Percentiles rank a stretch among this genome's conserved stretches.
phyloP scores from a whole-genome alignment of 1,284 basidiomycete species.

The Bondarzewia mesenterica region DNA sequence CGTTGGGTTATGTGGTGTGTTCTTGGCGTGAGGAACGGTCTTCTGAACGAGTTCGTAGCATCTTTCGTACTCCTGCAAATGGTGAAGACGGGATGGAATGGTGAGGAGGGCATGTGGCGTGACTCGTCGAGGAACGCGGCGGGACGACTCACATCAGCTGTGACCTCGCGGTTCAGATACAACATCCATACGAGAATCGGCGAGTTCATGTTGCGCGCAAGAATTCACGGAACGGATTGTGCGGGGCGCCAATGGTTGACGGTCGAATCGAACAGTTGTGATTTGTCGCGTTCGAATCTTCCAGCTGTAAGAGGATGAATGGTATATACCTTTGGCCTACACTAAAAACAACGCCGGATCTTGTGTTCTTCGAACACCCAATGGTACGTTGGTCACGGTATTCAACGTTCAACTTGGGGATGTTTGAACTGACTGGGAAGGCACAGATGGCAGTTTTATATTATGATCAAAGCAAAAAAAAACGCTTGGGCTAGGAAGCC shows the following conservation, averaged over 20 bases:
- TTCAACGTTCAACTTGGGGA: too few relatives aligned
- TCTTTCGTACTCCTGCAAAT: constrained; percentile 55
- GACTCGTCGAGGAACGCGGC: constrained; percentile 2
- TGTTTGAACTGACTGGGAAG: too few relatives aligned
- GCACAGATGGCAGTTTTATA: too few relatives aligned
- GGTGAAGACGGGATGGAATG: background rate
- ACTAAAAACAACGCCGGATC: too few relatives aligned
- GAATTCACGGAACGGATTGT: background rate
- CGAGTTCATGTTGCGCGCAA: constrained; percentile 37
- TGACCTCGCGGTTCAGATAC: constrained; percentile 63
- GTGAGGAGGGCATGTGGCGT: constrained; percentile 6
- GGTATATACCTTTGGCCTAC: too few relatives aligned
- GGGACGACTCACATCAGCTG: constrained; percentile 41
- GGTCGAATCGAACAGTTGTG: too few relatives aligned
- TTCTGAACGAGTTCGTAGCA: constrained; percentile 48
- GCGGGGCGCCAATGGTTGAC: too few relatives aligned
- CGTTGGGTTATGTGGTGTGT: constrained; percentile 41
- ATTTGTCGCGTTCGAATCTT: too few relatives aligned
- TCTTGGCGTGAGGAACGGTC: constrained; percentile 44
- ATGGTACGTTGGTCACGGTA: too few relatives aligned
- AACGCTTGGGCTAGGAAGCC: too few relatives aligned
- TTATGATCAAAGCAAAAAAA: background rate
- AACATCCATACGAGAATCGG: constrained; percentile 73
- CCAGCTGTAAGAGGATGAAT: background rate
- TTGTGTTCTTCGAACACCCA: too few relatives aligned